A percentile compares a stretch with the other conserved stretches of the same genome.
These are phyloP conservation scores for Meira miltonrushii DNA, from an alignment of 1,284 basidiomycete species.

Conservation along the genomic window DNA sequence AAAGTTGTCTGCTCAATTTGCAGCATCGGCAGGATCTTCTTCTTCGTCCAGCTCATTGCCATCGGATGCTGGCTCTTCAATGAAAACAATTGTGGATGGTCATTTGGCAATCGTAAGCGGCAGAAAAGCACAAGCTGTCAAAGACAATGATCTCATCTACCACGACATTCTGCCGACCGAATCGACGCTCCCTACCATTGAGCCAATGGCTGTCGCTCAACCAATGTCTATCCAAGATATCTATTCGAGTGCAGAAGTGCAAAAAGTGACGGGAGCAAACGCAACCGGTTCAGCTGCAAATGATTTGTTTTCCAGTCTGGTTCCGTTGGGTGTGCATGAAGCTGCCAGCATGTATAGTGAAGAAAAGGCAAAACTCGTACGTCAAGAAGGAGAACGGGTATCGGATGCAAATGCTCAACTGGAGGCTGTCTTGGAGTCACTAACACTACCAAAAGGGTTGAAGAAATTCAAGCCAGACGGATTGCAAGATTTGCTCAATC, in stretches of 20 bases:
- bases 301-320: constrained; percentile 80
- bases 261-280: constrained; percentile 74
- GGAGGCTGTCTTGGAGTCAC: constrained; percentile 71
- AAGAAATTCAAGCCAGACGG: constrained; percentile 70
- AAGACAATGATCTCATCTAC: constrained; percentile 96
- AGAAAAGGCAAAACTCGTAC: constrained; percentile 93
- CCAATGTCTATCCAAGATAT: constrained; percentile 90
- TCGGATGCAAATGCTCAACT: constrained; percentile 78
- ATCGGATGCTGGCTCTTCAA: constrained; percentile 71
- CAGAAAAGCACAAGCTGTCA: constrained; percentile 68
- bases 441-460: constrained; percentile 75
- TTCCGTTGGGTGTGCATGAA: constrained; percentile 92
- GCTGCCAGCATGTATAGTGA: constrained; percentile 94
- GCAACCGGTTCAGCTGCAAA: constrained; percentile 50
- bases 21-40: constrained; percentile 66
- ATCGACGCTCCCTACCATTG: constrained; percentile 72
- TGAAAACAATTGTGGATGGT: constrained; percentile 76
- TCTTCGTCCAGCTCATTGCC: constrained; percentile 63
- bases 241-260: constrained; percentile 82
- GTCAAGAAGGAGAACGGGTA: constrained; percentile 78
- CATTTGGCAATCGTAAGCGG: constrained; percentile 74
- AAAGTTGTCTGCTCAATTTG: constrained; percentile 67
- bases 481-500: constrained; percentile 54
- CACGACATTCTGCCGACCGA: constrained; percentile 82
- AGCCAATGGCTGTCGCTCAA: constrained; percentile 71